Evolutionary conservation across 2,329 filamentous ascomycete species (phyloP).

Genomic region (Apiospora hydei): DNA sequence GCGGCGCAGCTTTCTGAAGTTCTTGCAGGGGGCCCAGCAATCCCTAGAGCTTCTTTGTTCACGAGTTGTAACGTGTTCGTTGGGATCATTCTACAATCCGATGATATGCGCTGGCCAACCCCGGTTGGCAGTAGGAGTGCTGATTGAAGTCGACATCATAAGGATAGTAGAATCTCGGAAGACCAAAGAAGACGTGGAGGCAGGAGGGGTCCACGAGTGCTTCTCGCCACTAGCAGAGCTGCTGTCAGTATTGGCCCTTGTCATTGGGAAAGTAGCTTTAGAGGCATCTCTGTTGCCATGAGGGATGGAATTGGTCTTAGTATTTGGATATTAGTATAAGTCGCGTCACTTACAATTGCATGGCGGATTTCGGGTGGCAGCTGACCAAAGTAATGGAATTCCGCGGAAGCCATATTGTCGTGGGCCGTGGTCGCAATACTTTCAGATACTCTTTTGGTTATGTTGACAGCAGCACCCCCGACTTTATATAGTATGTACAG

Average conservation of each 20-base stretch:
- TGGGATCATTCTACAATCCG: neutral
- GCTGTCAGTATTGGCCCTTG: neutral
- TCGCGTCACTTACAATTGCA: neutral
- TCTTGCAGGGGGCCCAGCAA: neutral
- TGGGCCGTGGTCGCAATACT: no score
- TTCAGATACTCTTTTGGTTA: no score
- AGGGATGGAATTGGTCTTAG: no score
- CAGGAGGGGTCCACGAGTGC: neutral
- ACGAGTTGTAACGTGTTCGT: neutral
- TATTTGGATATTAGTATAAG: no score
- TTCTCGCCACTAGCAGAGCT: neutral
- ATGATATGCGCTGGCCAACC: neutral
- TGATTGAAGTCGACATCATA: neutral
- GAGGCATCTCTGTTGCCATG: no score
- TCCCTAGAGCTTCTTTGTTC: neutral
- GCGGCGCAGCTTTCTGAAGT: neutral
- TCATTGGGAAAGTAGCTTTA: no score
- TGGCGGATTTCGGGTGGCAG: neutral
- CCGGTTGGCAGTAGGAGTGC: neutral
- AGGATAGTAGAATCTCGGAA: no score
- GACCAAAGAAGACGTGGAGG: neutral
- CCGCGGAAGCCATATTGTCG: neutral
- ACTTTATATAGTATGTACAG: no score
- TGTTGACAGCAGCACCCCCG: no score
- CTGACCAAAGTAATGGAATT: neutral